phyloP scores from a whole-genome alignment of 768 basidiomycete species.

The Chalciporus piperatus region DNA sequence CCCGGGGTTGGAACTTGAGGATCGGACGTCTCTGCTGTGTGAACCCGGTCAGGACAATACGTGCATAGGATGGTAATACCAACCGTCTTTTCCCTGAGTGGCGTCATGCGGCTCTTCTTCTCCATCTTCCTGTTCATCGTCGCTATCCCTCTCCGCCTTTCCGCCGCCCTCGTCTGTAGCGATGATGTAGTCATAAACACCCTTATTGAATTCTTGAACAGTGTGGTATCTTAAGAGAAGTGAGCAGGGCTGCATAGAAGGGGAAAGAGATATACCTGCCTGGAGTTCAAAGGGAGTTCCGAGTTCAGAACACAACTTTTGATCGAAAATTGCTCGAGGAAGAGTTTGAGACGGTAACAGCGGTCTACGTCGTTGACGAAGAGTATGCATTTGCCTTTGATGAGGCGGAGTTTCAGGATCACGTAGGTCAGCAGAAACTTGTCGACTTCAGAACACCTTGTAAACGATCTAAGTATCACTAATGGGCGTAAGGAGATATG shows the following conservation, averaged over 20 bases:
- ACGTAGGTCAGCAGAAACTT: slow-evolving; percentile 97
- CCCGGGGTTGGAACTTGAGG: slow-evolving; percentile 11
- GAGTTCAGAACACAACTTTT: slow-evolving; percentile 95
- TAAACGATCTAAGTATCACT: slow-evolving; percentile 1
- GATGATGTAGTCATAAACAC: slow-evolving; percentile 97
- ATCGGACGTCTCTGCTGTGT: slow-evolving; percentile 46
- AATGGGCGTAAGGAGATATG: background rate
- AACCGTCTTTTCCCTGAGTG: slow-evolving; percentile 29
- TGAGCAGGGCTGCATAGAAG: slow-evolving; percentile 2
- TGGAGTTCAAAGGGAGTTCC: slow-evolving; percentile 91
- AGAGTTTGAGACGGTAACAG: slow-evolving; percentile 94
- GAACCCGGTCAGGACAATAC: slow-evolving; percentile 27
- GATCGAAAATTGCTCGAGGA: slow-evolving; percentile 96
- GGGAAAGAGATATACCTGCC: slow-evolving; percentile 38
- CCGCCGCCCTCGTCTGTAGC: slow-evolving; percentile 88
- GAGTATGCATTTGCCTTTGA: slow-evolving; percentile 93
- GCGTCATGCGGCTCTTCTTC: slow-evolving; percentile 22
- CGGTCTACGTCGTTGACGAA: slow-evolving; percentile 97
- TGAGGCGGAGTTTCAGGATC: slow-evolving; percentile 92
- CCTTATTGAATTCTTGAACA: slow-evolving; percentile 98
- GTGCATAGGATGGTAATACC: slow-evolving; percentile 7
- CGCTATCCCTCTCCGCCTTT: slow-evolving; percentile 48
- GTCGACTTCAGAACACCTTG: slow-evolving; percentile 87
- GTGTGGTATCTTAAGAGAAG: slow-evolving; percentile 71
- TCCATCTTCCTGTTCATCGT: slow-evolving; percentile 41